phyloP scores from a whole-genome alignment of 371 early-diverging fungal species.

The Umbelopsis sp. region DNA sequence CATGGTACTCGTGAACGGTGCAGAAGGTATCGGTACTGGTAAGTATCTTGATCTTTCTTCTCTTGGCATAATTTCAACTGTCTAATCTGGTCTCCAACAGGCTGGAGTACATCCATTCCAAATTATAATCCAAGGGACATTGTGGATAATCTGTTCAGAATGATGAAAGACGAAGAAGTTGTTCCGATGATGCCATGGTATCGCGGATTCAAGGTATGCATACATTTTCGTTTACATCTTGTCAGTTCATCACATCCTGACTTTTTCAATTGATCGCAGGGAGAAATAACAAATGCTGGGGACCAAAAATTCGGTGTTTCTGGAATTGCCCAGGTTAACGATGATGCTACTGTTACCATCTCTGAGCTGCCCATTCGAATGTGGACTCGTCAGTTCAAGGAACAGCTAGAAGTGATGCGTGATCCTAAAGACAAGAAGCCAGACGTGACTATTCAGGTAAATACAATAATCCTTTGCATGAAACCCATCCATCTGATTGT shows the following conservation, averaged over 20 bases:
- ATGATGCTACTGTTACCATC: constrained; percentile 83
- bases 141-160: constrained; percentile 83
- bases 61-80: background rate
- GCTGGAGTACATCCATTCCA: constrained; percentile 86
- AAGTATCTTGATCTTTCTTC: constrained; percentile 29
- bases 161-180: constrained; percentile 81
- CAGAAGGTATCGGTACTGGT: constrained; percentile 99
- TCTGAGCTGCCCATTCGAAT: constrained; percentile 94
- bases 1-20: constrained; percentile 97
- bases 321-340: constrained; percentile 75
- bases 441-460: constrained; percentile 29
- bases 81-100: background rate
- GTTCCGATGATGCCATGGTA: constrained; percentile 96
- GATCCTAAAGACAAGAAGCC: constrained; percentile 49
- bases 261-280: constrained; percentile 35
- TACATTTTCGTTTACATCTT: background rate
- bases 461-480: background rate
- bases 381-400: constrained; percentile 98
- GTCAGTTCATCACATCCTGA: background rate
- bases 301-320: constrained; percentile 70
- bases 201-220: constrained; percentile 84
- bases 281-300: constrained; percentile 61
- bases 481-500: background rate
- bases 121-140: constrained; percentile 95
- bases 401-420: constrained; percentile 72